Evolutionary conservation across 2,329 filamentous ascomycete species (phyloP).

Genomic region (Diaporthe humulicola): DNA sequence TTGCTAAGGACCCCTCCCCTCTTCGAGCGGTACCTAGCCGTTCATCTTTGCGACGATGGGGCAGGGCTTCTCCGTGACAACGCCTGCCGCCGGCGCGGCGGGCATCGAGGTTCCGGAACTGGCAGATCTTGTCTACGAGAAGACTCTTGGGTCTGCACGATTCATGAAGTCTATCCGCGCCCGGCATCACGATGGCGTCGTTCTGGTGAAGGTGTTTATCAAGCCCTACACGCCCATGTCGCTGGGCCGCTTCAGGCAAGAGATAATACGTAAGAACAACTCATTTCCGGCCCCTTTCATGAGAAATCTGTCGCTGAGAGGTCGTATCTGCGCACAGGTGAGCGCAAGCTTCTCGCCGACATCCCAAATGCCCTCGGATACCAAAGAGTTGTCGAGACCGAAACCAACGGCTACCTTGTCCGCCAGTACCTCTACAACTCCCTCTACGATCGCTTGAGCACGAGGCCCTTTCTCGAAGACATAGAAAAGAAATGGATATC

Average conservation of each 20-base stretch:
- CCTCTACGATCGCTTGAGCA: conserved; percentile 96
- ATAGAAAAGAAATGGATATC: conserved; percentile 99
- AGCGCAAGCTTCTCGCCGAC: conserved; percentile 82
- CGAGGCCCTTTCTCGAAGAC: conserved; percentile 93
- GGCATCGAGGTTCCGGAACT: conserved; percentile 96
- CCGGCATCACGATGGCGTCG: conserved; percentile 88
- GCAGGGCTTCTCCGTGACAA: conserved; percentile 94
- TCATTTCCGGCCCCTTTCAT: neutral
- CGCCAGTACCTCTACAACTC: conserved; percentile 97
- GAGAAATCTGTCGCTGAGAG: conserved; percentile 29
- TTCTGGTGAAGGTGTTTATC: conserved; percentile 93
- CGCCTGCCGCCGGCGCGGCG: conserved; percentile 90
- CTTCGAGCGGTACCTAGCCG: neutral
- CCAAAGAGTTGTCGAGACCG: conserved; percentile 91
- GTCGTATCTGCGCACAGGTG: conserved; percentile 65
- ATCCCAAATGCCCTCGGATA: conserved; percentile 93
- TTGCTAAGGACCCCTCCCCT: neutral
- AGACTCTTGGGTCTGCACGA: conserved; percentile 88
- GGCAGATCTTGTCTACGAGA: conserved; percentile 90
- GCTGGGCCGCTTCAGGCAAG: conserved; percentile 82
- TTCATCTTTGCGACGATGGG: conserved; percentile 75
- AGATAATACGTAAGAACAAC: conserved; percentile 75
- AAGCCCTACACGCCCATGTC: conserved; percentile 90
- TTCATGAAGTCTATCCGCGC: conserved; percentile 98
- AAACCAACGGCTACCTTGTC: conserved; percentile 91